Percentiles rank a stretch among this genome's conserved stretches.
phyloP scores from a whole-genome alignment of 352 stramenopile genomes.

The Plasmopara muralis region DNA sequence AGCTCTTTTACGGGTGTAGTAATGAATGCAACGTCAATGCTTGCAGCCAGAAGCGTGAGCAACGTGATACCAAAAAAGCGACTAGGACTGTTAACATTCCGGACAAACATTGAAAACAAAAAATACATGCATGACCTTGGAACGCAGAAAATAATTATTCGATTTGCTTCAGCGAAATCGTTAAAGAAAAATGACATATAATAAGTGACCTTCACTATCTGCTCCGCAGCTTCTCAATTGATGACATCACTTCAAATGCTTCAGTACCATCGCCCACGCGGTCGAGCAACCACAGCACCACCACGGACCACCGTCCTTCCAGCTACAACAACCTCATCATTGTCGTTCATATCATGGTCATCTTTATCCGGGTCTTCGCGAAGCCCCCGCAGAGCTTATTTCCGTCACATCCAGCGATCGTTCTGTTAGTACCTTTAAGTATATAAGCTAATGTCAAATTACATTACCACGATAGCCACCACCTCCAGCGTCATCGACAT shows the following conservation, averaged over 20 bases:
- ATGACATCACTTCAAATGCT: too few species aligned
- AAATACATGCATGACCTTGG: too few species aligned
- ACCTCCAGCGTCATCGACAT: slow-evolving; percentile 6
- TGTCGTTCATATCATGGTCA: not conserved
- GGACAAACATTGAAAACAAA: too few species aligned
- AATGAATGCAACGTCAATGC: slow-evolving; percentile 50
- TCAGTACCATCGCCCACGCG: slow-evolving; percentile 8
- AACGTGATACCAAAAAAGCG: slow-evolving; percentile 56
- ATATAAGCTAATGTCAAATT: not conserved
- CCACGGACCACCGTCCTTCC: slow-evolving; percentile 13
- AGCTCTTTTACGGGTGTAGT: slow-evolving; percentile 65
- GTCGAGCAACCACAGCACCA: slow-evolving; percentile 19
- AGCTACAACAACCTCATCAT: slow-evolving; percentile 21
- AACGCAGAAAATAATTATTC: too few species aligned
- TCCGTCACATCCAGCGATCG: not conserved
- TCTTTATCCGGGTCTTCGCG: slow-evolving; percentile 6
- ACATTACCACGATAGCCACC: slow-evolving; percentile 9
- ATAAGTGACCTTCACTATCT: too few species aligned
- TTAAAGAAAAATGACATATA: too few species aligned
- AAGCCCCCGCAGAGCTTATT: slow-evolving; percentile 18
- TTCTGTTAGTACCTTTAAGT: slow-evolving; percentile 1
- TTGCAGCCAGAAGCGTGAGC: slow-evolving; percentile 50
- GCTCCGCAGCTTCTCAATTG: too few species aligned
- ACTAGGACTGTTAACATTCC: too few species aligned
- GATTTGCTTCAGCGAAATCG: too few species aligned